Evolutionary conservation across 2,329 filamentous ascomycete genomes (phyloP).

Genomic region (Pseudogymnoascus sp.): DNA sequence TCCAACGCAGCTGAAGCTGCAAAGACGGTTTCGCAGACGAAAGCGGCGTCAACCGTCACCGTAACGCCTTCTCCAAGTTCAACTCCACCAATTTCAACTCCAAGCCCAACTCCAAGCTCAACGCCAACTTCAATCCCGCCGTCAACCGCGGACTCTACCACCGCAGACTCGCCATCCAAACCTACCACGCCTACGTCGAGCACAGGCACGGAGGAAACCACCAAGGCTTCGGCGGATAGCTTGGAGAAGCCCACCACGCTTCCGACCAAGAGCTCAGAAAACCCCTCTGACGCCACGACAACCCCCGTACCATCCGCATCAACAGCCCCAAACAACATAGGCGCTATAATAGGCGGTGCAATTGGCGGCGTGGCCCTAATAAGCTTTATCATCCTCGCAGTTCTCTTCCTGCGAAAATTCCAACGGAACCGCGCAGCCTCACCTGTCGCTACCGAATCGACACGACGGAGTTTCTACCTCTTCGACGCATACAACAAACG

Average conservation of each 20-base stretch:
- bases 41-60: neutral
- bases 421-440: neutral
- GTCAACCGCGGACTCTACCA: neutral
- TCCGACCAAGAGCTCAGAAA: neutral
- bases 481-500: neutral
- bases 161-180: neutral
- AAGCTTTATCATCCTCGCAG: constrained; percentile 21
- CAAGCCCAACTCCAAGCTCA: too few relatives aligned
- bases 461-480: neutral
- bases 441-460: neutral
- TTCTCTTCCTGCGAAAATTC: constrained; percentile 13
- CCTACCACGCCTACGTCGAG: neutral
- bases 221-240: too few relatives aligned
- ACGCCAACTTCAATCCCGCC: too few relatives aligned
- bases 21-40: neutral
- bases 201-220: too few relatives aligned
- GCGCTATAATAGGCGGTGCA: constrained; percentile 30
- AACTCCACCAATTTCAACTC: neutral
- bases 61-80: neutral
- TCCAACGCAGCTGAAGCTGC: neutral
- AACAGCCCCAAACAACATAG: constrained; percentile 16
- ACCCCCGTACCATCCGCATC: neutral
- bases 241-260: neutral
- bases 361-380: constrained; percentile 31
- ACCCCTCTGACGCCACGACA: neutral